Evolutionary conservation across 106 monocot species (phyloP).

Genomic region (Chionographis japonica): DNA sequence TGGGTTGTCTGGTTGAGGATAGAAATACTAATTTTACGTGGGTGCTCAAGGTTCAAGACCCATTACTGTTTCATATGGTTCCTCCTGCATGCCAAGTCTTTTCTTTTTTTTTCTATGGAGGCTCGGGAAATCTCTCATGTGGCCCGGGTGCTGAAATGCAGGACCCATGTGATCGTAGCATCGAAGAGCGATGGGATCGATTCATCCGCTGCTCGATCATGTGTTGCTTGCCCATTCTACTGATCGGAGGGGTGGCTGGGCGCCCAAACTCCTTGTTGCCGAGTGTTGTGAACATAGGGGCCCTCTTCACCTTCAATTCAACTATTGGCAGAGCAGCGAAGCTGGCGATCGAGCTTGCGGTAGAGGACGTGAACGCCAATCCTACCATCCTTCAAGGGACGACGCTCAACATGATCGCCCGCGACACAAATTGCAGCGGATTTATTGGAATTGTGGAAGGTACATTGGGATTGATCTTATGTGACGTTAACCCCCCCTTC

Average conservation of each 20-base stretch:
- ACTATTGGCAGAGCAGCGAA: constrained; percentile 16
- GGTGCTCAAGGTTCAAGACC: too few species aligned
- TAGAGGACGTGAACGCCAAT: constrained; percentile 21
- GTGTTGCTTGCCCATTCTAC: background rate
- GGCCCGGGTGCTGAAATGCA: too few species aligned
- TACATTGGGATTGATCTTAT: background rate
- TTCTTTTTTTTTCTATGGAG: too few species aligned
- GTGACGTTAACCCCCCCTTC: too few species aligned
- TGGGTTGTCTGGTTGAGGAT: too few species aligned
- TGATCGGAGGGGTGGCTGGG: background rate
- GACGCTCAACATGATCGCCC: constrained; percentile 11
- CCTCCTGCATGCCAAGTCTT: too few species aligned
- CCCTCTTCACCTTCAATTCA: constrained; percentile 17
- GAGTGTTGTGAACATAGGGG: constrained; percentile 10
- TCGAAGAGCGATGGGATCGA: too few species aligned
- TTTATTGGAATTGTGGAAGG: constrained; percentile 32
- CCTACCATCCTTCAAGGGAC: constrained; percentile 18
- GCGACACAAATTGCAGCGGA: constrained; percentile 26
- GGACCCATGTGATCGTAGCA: too few species aligned
- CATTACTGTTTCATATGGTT: too few species aligned
- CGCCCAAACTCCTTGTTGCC: background rate
- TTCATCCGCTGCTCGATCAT: background rate
- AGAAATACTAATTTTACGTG: too few species aligned
- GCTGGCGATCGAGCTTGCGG: constrained; percentile 18
- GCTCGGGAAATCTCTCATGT: too few species aligned